Evolutionary conservation across 2,329 filamentous ascomycete species (phyloP).

Genomic region (Myriosclerotinia duriaeana): DNA sequence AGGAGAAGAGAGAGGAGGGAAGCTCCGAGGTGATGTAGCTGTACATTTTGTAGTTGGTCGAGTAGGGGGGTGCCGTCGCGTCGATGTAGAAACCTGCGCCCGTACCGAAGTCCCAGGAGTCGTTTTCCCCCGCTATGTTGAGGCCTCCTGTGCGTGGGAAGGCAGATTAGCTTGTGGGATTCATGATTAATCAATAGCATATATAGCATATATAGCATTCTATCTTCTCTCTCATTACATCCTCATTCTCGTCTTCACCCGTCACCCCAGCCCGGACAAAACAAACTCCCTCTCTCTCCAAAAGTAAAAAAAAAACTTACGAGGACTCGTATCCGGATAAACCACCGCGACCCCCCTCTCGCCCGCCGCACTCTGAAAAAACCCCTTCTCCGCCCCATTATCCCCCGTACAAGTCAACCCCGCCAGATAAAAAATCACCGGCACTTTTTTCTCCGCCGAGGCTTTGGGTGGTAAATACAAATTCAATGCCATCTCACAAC

Average conservation of each 20-base stretch:
- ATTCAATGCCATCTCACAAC: slow-evolving; percentile 89
- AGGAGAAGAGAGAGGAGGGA: slow-evolving; percentile 70
- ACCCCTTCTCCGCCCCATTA: slow-evolving; percentile 78
- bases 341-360: slow-evolving; percentile 85
- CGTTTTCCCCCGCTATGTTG: slow-evolving; percentile 78
- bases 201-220: not conserved
- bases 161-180: not conserved
- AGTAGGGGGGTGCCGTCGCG: slow-evolving; percentile 73
- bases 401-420: slow-evolving; percentile 94
- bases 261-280: not conserved
- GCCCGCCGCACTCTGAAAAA: slow-evolving; percentile 82
- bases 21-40: slow-evolving; percentile 87
- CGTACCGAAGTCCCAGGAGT: slow-evolving; percentile 85
- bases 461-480: slow-evolving; percentile 82
- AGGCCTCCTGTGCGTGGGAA: slow-evolving; percentile 59
- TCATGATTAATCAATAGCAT: not conserved
- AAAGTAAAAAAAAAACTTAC: slow-evolving; percentile 52
- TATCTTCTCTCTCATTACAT: not conserved
- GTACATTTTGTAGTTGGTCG: slow-evolving; percentile 87
- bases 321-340: slow-evolving; percentile 92
- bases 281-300: too few relatives aligned
- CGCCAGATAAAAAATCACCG: slow-evolving; percentile 88
- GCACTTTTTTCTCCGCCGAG: slow-evolving; percentile 51
- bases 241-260: not conserved
- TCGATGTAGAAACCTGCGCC: slow-evolving; percentile 96